Evolutionary conservation across 306 rosid species (phyloP).

Genomic region (Fragaria ananassa): DNA sequence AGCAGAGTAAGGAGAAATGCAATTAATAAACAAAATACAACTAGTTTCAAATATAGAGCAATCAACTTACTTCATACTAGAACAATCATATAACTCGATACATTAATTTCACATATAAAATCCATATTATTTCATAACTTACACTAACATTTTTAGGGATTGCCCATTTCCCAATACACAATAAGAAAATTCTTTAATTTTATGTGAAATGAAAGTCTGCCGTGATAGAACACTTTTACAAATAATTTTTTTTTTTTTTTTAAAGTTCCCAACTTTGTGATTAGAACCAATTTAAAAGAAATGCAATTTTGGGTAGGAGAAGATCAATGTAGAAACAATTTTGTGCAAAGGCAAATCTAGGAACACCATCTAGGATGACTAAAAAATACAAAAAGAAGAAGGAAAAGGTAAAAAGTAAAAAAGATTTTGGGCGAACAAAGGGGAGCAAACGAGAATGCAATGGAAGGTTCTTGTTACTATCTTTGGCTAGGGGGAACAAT

Average conservation of each 20-base stretch:
- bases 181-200: neutral
- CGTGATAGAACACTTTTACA: neutral
- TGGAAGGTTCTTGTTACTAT: conserved; percentile 26
- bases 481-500: neutral
- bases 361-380: conserved; percentile 13
- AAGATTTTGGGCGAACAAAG: neutral
- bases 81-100: no score
- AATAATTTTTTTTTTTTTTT: no score
- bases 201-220: no score
- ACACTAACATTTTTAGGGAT: neutral
- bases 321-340: neutral
- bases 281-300: no score
- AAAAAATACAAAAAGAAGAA: conserved; percentile 4
- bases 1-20: neutral
- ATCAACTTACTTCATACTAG: no score
- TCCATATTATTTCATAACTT: no score
- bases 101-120: no score
- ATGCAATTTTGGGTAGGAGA: neutral
- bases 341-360: neutral
- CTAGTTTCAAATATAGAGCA: neutral
- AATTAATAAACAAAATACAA: neutral
- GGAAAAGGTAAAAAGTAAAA: conserved; percentile 1
- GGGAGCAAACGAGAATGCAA: conserved; percentile 16
- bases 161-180: neutral
- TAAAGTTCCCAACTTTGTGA: neutral